Base-by-base conservation (phyloP, 1,139 yeast species). In the Geotrichum europaeum region DNA sequence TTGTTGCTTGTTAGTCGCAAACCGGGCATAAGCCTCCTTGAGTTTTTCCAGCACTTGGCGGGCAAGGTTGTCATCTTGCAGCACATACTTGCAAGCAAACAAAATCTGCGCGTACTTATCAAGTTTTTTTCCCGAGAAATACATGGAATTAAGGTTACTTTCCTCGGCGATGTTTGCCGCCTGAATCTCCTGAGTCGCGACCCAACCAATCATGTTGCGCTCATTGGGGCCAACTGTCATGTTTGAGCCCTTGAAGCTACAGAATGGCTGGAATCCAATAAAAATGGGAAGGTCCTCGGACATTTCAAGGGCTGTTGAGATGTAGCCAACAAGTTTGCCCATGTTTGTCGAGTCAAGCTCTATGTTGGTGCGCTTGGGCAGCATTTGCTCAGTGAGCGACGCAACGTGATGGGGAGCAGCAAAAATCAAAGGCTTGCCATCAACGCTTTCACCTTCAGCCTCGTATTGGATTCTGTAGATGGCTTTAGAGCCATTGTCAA, bases 61-160 rank as follows among this genome's bases (percentile, higher is more conserved):
- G n/a, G 63, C 57, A 28, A 56, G 50, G 5, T 49, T 47, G 40
- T 57, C 59, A 24, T 69, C 67, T 22, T 63, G 59, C 56, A 69
- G 58, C 45, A 69, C 61, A 51, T 65, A 85, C 67, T 81, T 78
- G 45, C 84, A 80, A 10, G 84, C 86, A 63, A 85, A 78, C 62
- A 87, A 77, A 58, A 87, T 81, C 69, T 84, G 83, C 2, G 94
- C 92, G 70, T 81, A 87, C 74, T 87, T 87, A 72, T 86, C 92
- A 55, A 87, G 69, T 6, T 82, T 81, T 71, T 88, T 88, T 55
- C 94, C 95, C 24, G 88, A 77, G 67, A 75, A 83, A 71, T 88
- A 89, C 75, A 81, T 86, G 57, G 83, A 79, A 71, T 79, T 76
- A 13, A 76, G 73, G 32, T 77, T 72, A 53, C 85, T 81, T 51